Evolutionary conservation across 352 stramenopile species (phyloP).

Genomic region (Phytophthora sansomeana): DNA sequence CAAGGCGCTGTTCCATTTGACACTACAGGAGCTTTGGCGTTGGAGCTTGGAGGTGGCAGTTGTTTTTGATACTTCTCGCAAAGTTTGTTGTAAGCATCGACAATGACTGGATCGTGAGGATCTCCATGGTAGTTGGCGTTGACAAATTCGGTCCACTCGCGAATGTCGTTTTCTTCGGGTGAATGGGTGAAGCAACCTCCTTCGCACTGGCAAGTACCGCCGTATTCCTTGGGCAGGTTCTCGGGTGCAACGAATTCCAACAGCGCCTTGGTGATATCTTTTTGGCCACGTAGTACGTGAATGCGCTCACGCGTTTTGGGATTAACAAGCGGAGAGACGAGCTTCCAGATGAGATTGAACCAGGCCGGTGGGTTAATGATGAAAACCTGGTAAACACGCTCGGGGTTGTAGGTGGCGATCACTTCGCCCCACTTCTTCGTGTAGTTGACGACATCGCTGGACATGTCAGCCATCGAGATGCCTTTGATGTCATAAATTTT

Average conservation of each 20-base stretch:
- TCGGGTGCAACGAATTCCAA: slow-evolving; percentile 72
- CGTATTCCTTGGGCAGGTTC: slow-evolving; percentile 72
- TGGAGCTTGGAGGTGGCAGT: slow-evolving; percentile 30
- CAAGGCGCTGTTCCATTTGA: slow-evolving; percentile 17
- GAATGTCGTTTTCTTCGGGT: slow-evolving; percentile 73
- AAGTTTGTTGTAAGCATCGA: slow-evolving; percentile 49
- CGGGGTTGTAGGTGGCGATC: slow-evolving; percentile 76
- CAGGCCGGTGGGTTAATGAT: slow-evolving; percentile 77
- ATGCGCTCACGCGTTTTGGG: slow-evolving; percentile 79
- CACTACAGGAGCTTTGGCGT: slow-evolving; percentile 2
- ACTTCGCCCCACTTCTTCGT: slow-evolving; percentile 71
- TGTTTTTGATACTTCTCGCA: slow-evolving; percentile 60
- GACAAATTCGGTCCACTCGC: slow-evolving; percentile 63
- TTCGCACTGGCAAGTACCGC: slow-evolving; percentile 64
- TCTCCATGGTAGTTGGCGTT: slow-evolving; percentile 51
- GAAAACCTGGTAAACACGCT: slow-evolving; percentile 77
- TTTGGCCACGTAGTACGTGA: slow-evolving; percentile 67
- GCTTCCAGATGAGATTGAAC: slow-evolving; percentile 87
- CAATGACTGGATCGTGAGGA: slow-evolving; percentile 39
- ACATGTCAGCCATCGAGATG: slow-evolving; percentile 78
- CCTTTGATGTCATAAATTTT: slow-evolving; percentile 83
- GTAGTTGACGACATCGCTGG: slow-evolving; percentile 73
- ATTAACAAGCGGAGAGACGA: slow-evolving; percentile 76
- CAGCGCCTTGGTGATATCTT: slow-evolving; percentile 76
- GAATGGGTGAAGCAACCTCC: slow-evolving; percentile 69